These are phyloP conservation scores for Prototheca stagnorum DNA, from an alignment of 163 green algal species.

Conservation along the genomic window DNA sequence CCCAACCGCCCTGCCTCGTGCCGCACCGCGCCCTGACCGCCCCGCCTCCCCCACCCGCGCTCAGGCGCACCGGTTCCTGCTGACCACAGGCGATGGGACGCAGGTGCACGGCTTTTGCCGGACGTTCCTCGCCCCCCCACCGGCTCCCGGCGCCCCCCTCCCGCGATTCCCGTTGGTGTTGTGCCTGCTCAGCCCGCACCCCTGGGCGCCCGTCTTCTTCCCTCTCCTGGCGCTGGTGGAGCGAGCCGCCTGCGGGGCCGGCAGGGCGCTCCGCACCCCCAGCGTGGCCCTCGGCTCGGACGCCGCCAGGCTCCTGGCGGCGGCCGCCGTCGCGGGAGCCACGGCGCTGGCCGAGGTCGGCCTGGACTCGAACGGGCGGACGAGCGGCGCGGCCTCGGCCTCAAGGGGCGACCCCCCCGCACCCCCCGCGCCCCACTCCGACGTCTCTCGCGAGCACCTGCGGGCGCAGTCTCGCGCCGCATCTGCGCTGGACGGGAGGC, in stretches of 20 bases:
- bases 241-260: too few relatives aligned
- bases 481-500: constrained; percentile 4
- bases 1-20: too few relatives aligned
- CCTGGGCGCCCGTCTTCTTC: constrained; percentile 45
- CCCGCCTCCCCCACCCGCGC: too few relatives aligned
- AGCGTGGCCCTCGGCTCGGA: neutral
- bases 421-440: neutral
- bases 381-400: too few relatives aligned
- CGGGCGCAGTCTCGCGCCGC: neutral
- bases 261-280: neutral
- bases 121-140: constrained; percentile 28
- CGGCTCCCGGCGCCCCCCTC: constrained; percentile 6
- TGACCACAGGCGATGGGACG: constrained; percentile 34
- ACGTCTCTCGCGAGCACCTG: neutral
- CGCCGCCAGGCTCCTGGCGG: neutral
- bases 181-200: constrained; percentile 41
- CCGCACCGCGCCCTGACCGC: too few relatives aligned
- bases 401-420: neutral
- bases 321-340: neutral
- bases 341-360: too few relatives aligned
- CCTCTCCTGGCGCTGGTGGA: neutral
- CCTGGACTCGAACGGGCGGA: too few relatives aligned
- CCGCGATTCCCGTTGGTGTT: constrained; percentile 45
- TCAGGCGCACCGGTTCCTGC: constrained; percentile 46
- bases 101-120: constrained; percentile 49